Percentiles rank a stretch among this genome's conserved stretches.
phyloP scores from a whole-genome alignment of 805 yeast species.

The Saccharomycopsis sp. region DNA sequence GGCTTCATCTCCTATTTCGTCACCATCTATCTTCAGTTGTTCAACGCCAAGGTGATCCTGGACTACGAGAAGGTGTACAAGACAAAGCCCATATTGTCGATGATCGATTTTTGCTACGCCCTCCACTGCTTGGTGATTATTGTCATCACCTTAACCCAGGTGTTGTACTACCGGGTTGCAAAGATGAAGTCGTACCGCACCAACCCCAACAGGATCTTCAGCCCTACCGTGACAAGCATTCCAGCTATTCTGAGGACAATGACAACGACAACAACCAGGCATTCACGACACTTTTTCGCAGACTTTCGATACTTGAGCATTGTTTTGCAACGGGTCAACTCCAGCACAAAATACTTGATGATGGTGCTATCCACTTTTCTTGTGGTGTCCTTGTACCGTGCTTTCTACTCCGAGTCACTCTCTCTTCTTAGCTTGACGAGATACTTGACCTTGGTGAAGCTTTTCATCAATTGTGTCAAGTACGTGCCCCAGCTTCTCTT shows the following conservation, averaged over 20 bases:
- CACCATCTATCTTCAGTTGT: constrained; percentile 18
- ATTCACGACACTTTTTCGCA: not conserved
- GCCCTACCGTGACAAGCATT: too few species aligned
- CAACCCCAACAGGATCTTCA: not conserved
- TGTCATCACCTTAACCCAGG: constrained; percentile 14
- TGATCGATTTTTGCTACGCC: constrained; percentile 19
- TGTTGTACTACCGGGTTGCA: constrained; percentile 17
- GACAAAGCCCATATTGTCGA: constrained; percentile 18
- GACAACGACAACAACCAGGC: too few species aligned
- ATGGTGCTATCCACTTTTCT: constrained; percentile 2
- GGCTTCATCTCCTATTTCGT: constrained; percentile 19
- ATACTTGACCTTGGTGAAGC: constrained; percentile 17
- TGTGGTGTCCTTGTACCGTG: constrained; percentile 7
- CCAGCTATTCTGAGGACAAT: too few species aligned
- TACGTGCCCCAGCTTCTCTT: constrained; percentile 19
- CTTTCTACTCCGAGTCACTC: constrained; percentile 14
- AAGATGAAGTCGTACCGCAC: constrained; percentile 13
- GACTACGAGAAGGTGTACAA: constrained; percentile 17
- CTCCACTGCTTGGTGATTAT: constrained; percentile 18
- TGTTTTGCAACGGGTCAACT: constrained; percentile 5
- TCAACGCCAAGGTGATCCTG: constrained; percentile 13
- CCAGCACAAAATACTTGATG: constrained; percentile 14
- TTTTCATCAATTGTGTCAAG: constrained; percentile 19
- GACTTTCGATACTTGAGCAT: constrained; percentile 5
- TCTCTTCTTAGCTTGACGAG: constrained; percentile 15